Base-by-base conservation (phyloP, 179 eudicot species). In the Nepenthes alata region DNA sequence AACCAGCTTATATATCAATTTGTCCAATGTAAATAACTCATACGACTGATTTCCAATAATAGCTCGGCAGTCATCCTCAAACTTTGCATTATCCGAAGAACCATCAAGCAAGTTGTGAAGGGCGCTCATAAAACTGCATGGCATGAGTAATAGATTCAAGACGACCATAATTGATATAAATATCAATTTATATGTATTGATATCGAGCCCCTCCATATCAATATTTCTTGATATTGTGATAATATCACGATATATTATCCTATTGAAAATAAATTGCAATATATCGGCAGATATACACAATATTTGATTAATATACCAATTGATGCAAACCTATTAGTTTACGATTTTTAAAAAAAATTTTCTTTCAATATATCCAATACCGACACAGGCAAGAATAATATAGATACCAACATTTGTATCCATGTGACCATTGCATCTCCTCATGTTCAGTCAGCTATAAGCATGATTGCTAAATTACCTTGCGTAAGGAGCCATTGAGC, bases 41-140 rank as follows among this genome's bases (percentile, higher is more conserved):
- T 89, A 87, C 15, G 95, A 81, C 69, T 89, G 95, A 73, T 87
- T 89, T 53, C 96, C 96, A 70, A 89, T 76, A 56, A 82, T 67
- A 53, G 87, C 72, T 44, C 90, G 84, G 65, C 95, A 87, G 36
- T 82, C 95, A 75, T 87, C 95, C 80, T 87, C 95, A 74, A 78
- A 87, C 64, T 87, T 84, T 52, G 87, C 64, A 68, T 87, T 84
- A 66, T 87, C 95, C 53, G 80, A 75, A 45, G 82, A 69, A 61
- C 95, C 95, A 72, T 87, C 95, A 65, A 91, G 87, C 81, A 91
- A 78, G 71, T 75, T 76, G 72, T 84, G 84, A 50, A 91, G 74
- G 44, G 94, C 80, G 41, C 67, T 62, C 78, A 81, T 71, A 68
- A 83, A 81, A 60, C 95, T 87, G 85, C 78, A 77, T 35, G 11